These are phyloP conservation scores for Parasarocladium wereldwijsianum DNA, from an alignment of 2,329 filamentous ascomycete genomes.

Conservation along the genomic window DNA sequence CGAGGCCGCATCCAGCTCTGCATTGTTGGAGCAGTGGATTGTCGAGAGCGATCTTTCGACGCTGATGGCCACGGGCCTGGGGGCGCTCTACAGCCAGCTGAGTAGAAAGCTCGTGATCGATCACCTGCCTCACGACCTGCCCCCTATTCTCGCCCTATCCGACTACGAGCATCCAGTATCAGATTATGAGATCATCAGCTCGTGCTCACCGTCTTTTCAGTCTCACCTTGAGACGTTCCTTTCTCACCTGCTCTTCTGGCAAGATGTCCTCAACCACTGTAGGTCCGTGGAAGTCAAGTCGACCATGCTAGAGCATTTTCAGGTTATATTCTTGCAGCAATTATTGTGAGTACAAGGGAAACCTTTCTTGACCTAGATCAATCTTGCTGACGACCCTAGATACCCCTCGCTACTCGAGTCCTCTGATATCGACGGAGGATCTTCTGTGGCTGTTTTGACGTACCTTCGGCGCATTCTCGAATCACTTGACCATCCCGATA, in stretches of 20 bases:
- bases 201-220: constrained; percentile 62
- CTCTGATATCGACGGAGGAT: constrained; percentile 91
- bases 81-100: constrained; percentile 54
- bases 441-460: constrained; percentile 87
- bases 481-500: constrained; percentile 79
- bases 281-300: constrained; percentile 82
- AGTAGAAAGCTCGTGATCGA: constrained; percentile 71
- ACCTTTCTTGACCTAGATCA: no score
- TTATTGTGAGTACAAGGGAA: constrained; percentile 60
- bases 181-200: constrained; percentile 56
- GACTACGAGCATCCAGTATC: constrained; percentile 68
- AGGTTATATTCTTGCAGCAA: constrained; percentile 90
- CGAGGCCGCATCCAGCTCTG: constrained; percentile 75
- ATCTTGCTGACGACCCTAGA: constrained; percentile 26
- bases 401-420: constrained; percentile 94
- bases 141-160: constrained; percentile 74
- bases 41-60: constrained; percentile 94
- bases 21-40: constrained; percentile 82
- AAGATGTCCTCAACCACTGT: constrained; percentile 94
- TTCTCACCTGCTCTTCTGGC: constrained; percentile 93
- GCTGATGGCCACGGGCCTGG: constrained; percentile 89
- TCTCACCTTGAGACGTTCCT: constrained; percentile 86
- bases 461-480: constrained; percentile 86
- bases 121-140: constrained; percentile 58
- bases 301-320: constrained; percentile 89